Conservation (phyloP, 805 yeast species). For the Yarrowia sp. region DNA sequence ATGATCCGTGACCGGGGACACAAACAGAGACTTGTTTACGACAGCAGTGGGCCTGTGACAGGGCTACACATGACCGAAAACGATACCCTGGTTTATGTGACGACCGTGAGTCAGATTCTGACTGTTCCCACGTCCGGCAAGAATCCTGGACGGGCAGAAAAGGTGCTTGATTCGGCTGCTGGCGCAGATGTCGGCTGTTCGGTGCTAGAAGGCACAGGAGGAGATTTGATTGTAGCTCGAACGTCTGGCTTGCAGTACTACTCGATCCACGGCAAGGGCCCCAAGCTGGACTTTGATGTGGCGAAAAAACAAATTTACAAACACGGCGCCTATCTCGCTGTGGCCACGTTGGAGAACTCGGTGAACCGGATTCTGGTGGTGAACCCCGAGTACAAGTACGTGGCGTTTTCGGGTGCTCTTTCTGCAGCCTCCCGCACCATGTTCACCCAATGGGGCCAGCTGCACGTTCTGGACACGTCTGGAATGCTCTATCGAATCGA, state of each 20-base stretch:
- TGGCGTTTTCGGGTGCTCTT: conserved; percentile 67
- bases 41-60: conserved; percentile 67
- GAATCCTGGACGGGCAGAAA: conserved; percentile 62
- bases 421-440: conserved; percentile 60
- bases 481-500: conserved; percentile 67
- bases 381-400: conserved; percentile 65
- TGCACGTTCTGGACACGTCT: conserved; percentile 65
- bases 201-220: conserved; percentile 38
- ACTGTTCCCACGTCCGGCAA: conserved; percentile 75
- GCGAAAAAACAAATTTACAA: conserved; percentile 53
- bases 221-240: conserved; percentile 61
- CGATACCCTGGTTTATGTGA: conserved; percentile 52
- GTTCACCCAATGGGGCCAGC: conserved; percentile 53
- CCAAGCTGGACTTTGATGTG: conserved; percentile 47
- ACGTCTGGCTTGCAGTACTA: conserved; percentile 63
- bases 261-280: conserved; percentile 50
- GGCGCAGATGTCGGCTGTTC: conserved; percentile 50
- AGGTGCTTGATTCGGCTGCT: conserved; percentile 43
- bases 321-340: conserved; percentile 52
- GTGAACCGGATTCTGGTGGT: conserved; percentile 53
- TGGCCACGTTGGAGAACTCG: conserved; percentile 49
- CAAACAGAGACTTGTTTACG: conserved; percentile 75
- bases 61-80: conserved; percentile 55
- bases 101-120: conserved; percentile 69
- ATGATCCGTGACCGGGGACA: conserved; percentile 84